Percentiles rank a stretch among this genome's conserved stretches.
Conservation (phyloP, 495 filamentous ascomycete genomes). For the Aspergillus funiculosus region DNA sequence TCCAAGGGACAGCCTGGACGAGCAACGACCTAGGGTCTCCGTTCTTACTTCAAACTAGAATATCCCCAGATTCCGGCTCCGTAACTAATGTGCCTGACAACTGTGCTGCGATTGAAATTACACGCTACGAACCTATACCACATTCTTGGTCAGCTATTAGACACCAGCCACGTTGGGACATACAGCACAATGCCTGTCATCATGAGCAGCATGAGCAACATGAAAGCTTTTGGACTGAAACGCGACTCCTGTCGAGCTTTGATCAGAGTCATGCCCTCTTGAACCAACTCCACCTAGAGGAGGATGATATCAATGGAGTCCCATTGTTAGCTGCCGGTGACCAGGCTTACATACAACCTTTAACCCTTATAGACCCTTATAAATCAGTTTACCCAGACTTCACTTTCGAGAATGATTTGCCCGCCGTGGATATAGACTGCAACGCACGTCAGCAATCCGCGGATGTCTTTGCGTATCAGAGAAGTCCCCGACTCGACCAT, state of each 20-base stretch:
- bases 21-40: constrained; percentile 2
- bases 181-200: neutral
- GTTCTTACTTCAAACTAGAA: neutral
- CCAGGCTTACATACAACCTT: constrained; percentile 3
- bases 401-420: neutral
- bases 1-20: constrained; percentile 8
- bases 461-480: neutral
- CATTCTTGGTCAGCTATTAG: constrained; percentile 8
- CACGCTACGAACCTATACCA: constrained; percentile 1
- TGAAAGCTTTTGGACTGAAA: neutral
- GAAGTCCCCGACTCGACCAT: neutral
- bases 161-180: constrained; percentile 1
- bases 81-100: neutral
- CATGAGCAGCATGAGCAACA: too few species aligned
- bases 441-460: neutral
- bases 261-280: constrained; percentile 1
- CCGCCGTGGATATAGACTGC: neutral
- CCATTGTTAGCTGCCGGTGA: neutral
- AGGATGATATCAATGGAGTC: constrained; percentile 1
- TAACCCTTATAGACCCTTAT: neutral
- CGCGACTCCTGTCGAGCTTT: neutral
- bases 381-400: neutral
- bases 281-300: constrained; percentile 1
- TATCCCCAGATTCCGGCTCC: constrained; percentile 4
- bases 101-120: constrained; percentile 1